phyloP scores from a whole-genome alignment of 2,329 filamentous ascomycete genomes.

The Plenodomus lindquistii region DNA sequence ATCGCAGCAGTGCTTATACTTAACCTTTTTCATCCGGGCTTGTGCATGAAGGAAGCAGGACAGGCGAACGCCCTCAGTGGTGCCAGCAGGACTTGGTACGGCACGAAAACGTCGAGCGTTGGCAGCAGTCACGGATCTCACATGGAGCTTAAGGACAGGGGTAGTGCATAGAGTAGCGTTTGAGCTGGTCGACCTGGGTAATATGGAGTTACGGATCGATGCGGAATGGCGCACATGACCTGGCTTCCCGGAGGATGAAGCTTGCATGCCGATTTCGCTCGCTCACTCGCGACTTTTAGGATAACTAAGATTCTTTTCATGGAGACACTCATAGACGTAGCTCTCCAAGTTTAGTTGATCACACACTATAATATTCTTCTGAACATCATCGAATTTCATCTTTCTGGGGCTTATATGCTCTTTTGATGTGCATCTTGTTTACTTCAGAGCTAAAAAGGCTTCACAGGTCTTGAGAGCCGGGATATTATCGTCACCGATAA shows the following conservation, averaged over 20 bases:
- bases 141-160: neutral
- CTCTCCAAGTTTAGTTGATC: too few relatives aligned
- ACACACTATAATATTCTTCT: too few relatives aligned
- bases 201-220: neutral
- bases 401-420: too few relatives aligned
- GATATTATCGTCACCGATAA: too few relatives aligned
- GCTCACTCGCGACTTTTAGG: too few relatives aligned
- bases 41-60: slow-evolving; percentile 42
- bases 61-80: slow-evolving; percentile 5
- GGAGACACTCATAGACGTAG: too few relatives aligned
- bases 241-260: neutral
- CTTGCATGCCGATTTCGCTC: too few relatives aligned
- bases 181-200: neutral
- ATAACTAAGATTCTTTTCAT: too few relatives aligned
- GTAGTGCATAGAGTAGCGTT: neutral
- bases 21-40: slow-evolving; percentile 42
- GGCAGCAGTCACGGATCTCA: neutral
- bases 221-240: neutral
- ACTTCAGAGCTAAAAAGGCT: too few relatives aligned
- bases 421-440: too few relatives aligned
- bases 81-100: slow-evolving; percentile 20
- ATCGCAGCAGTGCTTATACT: slow-evolving; percentile 37
- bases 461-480: too few relatives aligned
- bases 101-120: slow-evolving; percentile 2
- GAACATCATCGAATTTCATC: too few relatives aligned